Evolutionary conservation across 2,329 filamentous ascomycete species (phyloP).

Genomic region (Exophiala spinifera): DNA sequence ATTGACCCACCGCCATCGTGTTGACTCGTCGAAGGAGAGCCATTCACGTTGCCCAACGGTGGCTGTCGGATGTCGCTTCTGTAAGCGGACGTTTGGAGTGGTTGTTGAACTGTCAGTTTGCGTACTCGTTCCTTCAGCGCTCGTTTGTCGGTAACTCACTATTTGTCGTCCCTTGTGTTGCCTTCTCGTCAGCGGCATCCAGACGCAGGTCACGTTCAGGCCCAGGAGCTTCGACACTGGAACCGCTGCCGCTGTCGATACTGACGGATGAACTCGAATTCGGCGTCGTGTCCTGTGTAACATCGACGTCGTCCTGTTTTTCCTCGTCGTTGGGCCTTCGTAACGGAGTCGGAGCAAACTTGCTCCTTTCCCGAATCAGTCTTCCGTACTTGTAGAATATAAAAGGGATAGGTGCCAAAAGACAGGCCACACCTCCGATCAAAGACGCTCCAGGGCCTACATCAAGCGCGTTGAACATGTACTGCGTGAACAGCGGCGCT

Average conservation of each 20-base stretch:
- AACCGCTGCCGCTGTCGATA: background rate
- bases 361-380: conserved; percentile 41
- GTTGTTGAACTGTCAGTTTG: too few species aligned
- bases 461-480: conserved; percentile 46
- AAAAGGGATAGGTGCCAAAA: conserved; percentile 45
- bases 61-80: too few species aligned
- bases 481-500: conserved; percentile 48
- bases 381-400: conserved; percentile 45
- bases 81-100: too few species aligned
- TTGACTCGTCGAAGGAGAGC: too few species aligned
- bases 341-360: conserved; percentile 43
- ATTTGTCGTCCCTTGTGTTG: too few species aligned
- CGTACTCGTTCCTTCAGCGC: too few species aligned
- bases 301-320: conserved; percentile 7
- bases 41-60: too few species aligned
- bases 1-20: too few species aligned
- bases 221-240: background rate
- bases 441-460: conserved; percentile 48
- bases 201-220: too few species aligned
- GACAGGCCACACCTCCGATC: conserved; percentile 46
- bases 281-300: background rate
- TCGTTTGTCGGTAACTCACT: too few species aligned
- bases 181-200: background rate
- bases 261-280: conserved; percentile 4
- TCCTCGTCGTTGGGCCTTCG: conserved; percentile 14